Evolutionary conservation across 192 early-diverging fungal genomes (phyloP).

Genomic region (Coemansia sp.): DNA sequence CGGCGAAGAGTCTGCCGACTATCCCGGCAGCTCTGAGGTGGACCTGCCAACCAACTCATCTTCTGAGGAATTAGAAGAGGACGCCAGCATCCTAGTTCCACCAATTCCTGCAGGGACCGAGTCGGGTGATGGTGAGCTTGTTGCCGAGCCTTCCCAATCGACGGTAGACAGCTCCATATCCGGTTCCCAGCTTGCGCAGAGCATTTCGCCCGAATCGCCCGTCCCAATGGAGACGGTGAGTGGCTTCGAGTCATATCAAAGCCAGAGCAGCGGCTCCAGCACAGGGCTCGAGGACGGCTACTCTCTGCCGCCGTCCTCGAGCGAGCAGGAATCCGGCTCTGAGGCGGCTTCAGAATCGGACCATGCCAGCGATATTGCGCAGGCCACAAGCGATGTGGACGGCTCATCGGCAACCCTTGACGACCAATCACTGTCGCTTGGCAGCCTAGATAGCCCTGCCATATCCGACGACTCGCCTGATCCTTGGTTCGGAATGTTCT

Average conservation of each 20-base stretch:
- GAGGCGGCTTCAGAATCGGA: background rate
- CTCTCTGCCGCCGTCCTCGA: background rate
- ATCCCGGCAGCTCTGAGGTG: background rate
- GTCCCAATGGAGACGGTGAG: constrained; percentile 3
- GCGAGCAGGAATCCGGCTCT: background rate
- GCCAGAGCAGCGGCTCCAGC: no score
- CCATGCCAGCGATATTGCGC: background rate
- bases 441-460: background rate
- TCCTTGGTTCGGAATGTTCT: background rate
- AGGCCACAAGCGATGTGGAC: background rate
- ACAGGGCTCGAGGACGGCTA: no score
- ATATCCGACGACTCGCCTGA: background rate
- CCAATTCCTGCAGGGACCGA: constrained; percentile 4
- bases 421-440: constrained; percentile 6
- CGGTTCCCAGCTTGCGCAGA: constrained; percentile 10
- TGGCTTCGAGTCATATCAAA: background rate
- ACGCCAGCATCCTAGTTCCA: background rate
- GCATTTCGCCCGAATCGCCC: background rate
- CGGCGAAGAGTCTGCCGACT: background rate
- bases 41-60: background rate
- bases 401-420: constrained; percentile 5
- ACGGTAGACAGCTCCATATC: background rate
- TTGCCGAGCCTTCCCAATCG: background rate
- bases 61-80: no score
- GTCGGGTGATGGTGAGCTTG: constrained; percentile 5